Conservation (phyloP, 768 basidiomycete genomes). For the Suillus ampliporus region DNA sequence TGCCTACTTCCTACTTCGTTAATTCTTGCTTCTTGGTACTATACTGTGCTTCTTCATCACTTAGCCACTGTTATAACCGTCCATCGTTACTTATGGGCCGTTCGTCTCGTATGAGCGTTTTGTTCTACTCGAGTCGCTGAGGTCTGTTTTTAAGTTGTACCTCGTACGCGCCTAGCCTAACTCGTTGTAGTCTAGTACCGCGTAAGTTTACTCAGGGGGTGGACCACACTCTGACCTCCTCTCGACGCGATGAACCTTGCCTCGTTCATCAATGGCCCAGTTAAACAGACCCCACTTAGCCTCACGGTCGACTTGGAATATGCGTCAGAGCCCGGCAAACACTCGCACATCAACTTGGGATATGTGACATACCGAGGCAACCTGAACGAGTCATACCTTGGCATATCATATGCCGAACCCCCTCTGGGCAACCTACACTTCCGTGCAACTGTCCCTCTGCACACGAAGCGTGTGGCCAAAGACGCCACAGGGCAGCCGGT, state of each 20-base stretch:
- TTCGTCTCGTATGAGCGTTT: too few relatives aligned
- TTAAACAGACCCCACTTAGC: conserved; percentile 13
- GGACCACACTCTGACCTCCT: background rate
- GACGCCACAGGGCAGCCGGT: conserved; percentile 42
- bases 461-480: conserved; percentile 50
- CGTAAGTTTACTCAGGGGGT: too few relatives aligned
- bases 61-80: too few relatives aligned
- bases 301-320: conserved; percentile 62
- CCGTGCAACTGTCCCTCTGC: conserved; percentile 56
- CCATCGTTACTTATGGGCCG: too few relatives aligned
- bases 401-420: conserved; percentile 52
- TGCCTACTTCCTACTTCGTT: too few relatives aligned
- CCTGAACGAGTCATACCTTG: conserved; percentile 50
- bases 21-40: too few relatives aligned
- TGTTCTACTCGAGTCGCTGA: too few relatives aligned
- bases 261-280: conserved; percentile 11
- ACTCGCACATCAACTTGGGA: conserved; percentile 56
- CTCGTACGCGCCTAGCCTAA: too few relatives aligned
- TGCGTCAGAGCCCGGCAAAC: conserved; percentile 60
- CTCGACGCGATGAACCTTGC: conserved; percentile 31
- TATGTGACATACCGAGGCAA: conserved; percentile 66
- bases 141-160: too few relatives aligned
- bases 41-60: too few relatives aligned
- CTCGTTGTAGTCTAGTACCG: too few relatives aligned
- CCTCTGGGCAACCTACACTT: conserved; percentile 49